phyloP scores from a whole-genome alignment of 495 filamentous ascomycete genomes.

The Neurospora sp. region DNA sequence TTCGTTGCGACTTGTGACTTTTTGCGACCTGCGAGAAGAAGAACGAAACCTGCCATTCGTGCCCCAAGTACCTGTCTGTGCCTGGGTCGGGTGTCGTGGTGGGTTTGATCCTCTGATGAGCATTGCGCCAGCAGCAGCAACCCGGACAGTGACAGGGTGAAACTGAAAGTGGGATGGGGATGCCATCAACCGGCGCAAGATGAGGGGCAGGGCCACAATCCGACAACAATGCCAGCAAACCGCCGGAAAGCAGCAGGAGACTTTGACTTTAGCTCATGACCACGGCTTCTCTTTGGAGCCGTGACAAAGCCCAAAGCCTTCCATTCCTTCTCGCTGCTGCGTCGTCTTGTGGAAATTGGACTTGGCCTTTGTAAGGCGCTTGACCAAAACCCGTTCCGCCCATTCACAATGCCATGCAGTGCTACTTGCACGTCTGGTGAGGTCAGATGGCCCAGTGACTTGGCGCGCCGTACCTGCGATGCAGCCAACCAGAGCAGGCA shows the following conservation, averaged over 20 bases:
- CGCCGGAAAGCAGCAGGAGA: neutral
- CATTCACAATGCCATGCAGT: conserved; percentile 10
- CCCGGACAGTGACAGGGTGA: neutral
- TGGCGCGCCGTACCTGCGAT: conserved; percentile 18
- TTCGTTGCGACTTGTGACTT: neutral
- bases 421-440: conserved; percentile 22
- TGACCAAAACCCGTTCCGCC: neutral
- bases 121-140: neutral
- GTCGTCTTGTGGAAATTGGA: neutral
- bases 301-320: neutral
- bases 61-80: neutral
- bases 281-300: neutral
- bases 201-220: neutral
- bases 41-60: neutral
- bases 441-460: conserved; percentile 26
- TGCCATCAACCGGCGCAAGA: neutral
- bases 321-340: neutral
- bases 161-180: neutral
- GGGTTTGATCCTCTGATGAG: neutral
- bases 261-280: neutral
- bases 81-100: neutral
- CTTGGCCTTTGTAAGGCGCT: neutral
- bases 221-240: neutral
- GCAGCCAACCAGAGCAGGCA: conserved; percentile 22
- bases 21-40: neutral